Base-by-base conservation (phyloP, 768 basidiomycete genomes). In the Nidularia pulvinata region DNA sequence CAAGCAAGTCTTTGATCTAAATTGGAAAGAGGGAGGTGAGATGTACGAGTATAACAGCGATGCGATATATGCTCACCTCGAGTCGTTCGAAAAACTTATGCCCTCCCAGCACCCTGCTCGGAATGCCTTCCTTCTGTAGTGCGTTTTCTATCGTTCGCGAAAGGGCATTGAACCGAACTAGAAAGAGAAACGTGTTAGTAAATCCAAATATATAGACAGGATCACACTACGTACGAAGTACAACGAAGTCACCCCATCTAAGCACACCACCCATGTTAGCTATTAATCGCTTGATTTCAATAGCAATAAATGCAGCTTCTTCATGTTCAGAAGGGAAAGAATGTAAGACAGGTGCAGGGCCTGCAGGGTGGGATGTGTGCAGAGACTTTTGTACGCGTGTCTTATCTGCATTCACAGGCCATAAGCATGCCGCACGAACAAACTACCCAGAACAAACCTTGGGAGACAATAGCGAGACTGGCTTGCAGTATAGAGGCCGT, bases 51-150 rank as follows among this genome's bases (percentile, higher is more conserved):
- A 51, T 33, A 16, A 37, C 42, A 16, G 19, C 22, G 57, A 34
- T 22, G 34, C 37, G 36, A n/a, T 32, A 37, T 35, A 13, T 30
- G 33, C 72, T 47, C 43, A 85, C 88, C 77, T 94, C 93, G 61
- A 83, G 65, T 14, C 92, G 83, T 57, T 94, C 91, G 60, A 95
- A 95, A 77, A 94, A 94, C 62, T 86, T 89, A 62, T 89, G 88
- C 0, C 92, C 92, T 19, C 84, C 87, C 2, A 95, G 77, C 48
- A 95, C 80, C 53, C 83, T 73, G 59, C 80, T 83, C 1, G 92
- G 92, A 37, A 96, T 89, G n/a, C 84, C 82, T 57, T 86, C 83
- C 56, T 81, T 85, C 62, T 92, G 91, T 22, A 96, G 68, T 0
- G 87, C 85, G 11, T 77, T 79, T 69, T 95, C 94, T 34, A 95